A percentile compares a stretch with the other conserved stretches of the same genome.
phyloP scores from a whole-genome alignment of 2,329 filamentous ascomycete genomes.

The Trichoderma lentiforme region DNA sequence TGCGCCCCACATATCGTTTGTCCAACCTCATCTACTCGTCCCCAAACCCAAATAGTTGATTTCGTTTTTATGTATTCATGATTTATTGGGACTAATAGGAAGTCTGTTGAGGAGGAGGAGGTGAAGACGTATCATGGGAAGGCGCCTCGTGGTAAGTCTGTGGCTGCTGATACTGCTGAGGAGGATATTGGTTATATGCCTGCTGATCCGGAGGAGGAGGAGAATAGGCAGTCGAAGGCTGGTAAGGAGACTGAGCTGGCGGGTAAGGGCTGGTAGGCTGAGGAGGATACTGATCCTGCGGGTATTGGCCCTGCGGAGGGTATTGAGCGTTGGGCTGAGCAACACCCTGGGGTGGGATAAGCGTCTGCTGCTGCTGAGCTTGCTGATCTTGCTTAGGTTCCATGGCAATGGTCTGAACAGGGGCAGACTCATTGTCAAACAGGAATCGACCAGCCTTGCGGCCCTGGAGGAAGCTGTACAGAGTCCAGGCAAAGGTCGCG shows the following conservation, averaged over 20 bases:
- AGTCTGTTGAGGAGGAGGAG: constrained; percentile 2
- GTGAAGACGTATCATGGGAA: not conserved
- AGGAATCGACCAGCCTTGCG: constrained; percentile 39
- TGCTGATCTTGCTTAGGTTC: constrained; percentile 33
- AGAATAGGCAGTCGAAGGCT: constrained; percentile 27
- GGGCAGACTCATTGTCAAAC: constrained; percentile 19
- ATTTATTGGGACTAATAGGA: constrained; percentile 7
- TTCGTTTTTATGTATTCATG: not conserved
- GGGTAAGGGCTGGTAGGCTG: constrained; percentile 21
- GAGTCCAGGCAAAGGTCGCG: constrained; percentile 35
- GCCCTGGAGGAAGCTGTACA: constrained; percentile 35
- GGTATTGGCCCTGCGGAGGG: constrained; percentile 24
- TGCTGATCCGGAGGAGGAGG: constrained; percentile 26
- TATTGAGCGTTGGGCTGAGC: constrained; percentile 16
- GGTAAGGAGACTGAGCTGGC: constrained; percentile 29
- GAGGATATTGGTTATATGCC: constrained; percentile 25
- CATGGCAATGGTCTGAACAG: constrained; percentile 31
- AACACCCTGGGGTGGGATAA: constrained; percentile 21
- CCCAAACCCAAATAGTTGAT: not conserved
- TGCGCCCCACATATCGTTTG: constrained; percentile 1
- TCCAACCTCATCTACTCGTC: not conserved
- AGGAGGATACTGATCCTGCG: constrained; percentile 24
- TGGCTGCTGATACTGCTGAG: constrained; percentile 21
- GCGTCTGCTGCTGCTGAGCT: constrained; percentile 21
- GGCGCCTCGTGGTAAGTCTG: constrained; percentile 11